Conservation (phyloP, 495 filamentous ascomycete species). For the Gamarada debralockiae region DNA sequence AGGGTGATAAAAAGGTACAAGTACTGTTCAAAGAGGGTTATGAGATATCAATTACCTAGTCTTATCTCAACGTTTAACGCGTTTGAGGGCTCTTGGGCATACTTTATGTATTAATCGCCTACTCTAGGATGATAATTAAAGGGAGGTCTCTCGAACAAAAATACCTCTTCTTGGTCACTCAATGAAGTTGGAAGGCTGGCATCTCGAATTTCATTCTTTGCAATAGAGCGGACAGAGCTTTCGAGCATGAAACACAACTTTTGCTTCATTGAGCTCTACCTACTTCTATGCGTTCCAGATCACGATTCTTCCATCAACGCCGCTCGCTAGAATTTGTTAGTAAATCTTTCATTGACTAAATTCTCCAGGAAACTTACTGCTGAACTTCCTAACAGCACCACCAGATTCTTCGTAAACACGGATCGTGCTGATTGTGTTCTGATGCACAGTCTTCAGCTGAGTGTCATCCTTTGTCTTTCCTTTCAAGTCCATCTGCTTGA, state of each 20-base stretch:
- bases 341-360: constrained; percentile 30
- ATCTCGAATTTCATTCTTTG: neutral
- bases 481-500: constrained; percentile 96
- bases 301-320: constrained; percentile 92
- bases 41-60: too few species aligned
- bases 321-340: constrained; percentile 61
- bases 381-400: constrained; percentile 71
- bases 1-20: neutral
- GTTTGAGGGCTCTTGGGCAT: too few species aligned
- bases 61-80: too few species aligned
- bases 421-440: constrained; percentile 89
- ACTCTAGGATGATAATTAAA: too few species aligned
- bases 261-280: constrained; percentile 8
- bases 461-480: constrained; percentile 87
- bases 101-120: too few species aligned
- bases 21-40: neutral
- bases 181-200: neutral
- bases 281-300: constrained; percentile 52
- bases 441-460: constrained; percentile 91
- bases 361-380: constrained; percentile 59
- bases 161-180: neutral
- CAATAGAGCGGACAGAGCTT: neutral
- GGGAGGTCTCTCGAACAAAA: neutral
- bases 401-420: constrained; percentile 66
- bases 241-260: constrained; percentile 1